Evolutionary conservation across 495 filamentous ascomycete species (phyloP), one percentile per base, ranked within the genome.

Genomic region (Hypoxylon intermedium): DNA sequence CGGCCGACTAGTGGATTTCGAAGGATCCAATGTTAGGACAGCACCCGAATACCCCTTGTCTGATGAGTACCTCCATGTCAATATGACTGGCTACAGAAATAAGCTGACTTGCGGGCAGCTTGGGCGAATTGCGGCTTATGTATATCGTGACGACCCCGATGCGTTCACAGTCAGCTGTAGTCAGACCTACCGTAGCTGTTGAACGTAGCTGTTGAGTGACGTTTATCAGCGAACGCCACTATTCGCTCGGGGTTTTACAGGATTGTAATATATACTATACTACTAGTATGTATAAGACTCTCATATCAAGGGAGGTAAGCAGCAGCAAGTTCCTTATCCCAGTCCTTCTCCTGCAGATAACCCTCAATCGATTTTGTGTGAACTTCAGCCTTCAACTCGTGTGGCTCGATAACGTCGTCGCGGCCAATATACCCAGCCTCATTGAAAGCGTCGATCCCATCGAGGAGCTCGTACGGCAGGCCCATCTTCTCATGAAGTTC

Each of bases 361-460:
- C 72, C 67, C 60, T 71, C 70, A 58, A 70, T 75, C 0, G 58
- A 53, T 15, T 62, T 62, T 12, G 69, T 73, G 19, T 67, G 37
- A 7, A 71, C 53, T 12, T 48, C 55, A 5, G 16, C 56, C 64
- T 70, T 71, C 57, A 79, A 57, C 50, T 77, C 65, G 34, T 19
- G 12, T 0, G 77, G 73, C 34, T 74, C 62, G 48, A 77, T 71
- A n/a, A 69, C 53, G 11, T 19, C 33, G 9, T 68, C 48, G 0
- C 74, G 74, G n/a, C 60, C 77, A 60, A 68, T 72, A 38, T 79
- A 81, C 12, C 73, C 74, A 58, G 67, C 75, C 53, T 78, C 77
- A 9, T 65, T 65, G 20, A 77, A 47, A 33, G 68, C 78, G 4
- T 7, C 59, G 19, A 42, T 65, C 4, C 60, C 74, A 50, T 71